Evolutionary conservation across 768 basidiomycete genomes (phyloP).

Genomic region (Scleroderma citrinum): DNA sequence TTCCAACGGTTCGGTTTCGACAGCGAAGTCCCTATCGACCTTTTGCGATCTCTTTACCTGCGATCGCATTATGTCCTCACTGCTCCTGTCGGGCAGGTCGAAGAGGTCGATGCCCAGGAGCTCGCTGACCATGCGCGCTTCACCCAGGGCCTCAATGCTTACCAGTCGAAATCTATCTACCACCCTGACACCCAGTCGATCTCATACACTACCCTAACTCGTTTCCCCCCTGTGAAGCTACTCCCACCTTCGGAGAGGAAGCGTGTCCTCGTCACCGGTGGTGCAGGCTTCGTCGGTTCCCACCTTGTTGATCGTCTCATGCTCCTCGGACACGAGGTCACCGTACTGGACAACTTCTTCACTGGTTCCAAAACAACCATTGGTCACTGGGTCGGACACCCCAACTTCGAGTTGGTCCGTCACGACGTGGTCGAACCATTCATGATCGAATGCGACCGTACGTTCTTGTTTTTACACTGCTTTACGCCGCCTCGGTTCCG

Average conservation of each 20-base stretch:
- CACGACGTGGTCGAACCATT: conserved; percentile 97
- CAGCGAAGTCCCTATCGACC: conserved; percentile 72
- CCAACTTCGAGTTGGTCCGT: conserved; percentile 96
- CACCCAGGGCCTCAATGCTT: conserved; percentile 42
- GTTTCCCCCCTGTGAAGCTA: conserved; percentile 90
- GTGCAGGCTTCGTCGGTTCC: conserved; percentile 98
- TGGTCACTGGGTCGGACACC: conserved; percentile 94
- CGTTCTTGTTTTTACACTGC: conserved; percentile 20
- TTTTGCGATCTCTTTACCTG: conserved; percentile 84
- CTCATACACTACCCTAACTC: conserved; percentile 86
- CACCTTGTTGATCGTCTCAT: conserved; percentile 97
- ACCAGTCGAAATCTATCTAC: conserved; percentile 84
- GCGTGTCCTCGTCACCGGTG: conserved; percentile 91
- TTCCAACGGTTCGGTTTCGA: conserved; percentile 87
- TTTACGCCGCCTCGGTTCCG: neutral
- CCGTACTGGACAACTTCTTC: conserved; percentile 98
- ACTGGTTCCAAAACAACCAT: conserved; percentile 97
- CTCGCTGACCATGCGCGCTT: conserved; percentile 46
- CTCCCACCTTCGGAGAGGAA: conserved; percentile 74
- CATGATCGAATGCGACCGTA: conserved; percentile 98
- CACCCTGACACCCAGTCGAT: conserved; percentile 75
- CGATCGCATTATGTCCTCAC: conserved; percentile 68
- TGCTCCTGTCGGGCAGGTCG: conserved; percentile 29
- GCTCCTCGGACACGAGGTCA: conserved; percentile 96
- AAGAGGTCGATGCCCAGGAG: conserved; percentile 37